phyloP scores from a whole-genome alignment of 129 eudicot species.

The Rutidosis leptorrhynchoides region DNA sequence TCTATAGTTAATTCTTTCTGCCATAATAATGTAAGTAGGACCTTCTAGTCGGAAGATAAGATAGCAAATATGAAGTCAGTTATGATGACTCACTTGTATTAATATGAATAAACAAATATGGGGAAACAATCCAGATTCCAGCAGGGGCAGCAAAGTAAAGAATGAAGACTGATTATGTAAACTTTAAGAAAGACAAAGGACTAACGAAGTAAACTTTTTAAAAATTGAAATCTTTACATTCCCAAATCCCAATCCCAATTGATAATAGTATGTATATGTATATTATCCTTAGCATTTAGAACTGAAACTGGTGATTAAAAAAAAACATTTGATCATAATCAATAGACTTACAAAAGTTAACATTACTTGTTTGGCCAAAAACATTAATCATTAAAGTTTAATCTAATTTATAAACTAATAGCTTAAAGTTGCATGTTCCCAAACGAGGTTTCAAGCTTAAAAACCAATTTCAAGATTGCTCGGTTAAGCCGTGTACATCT shows the following conservation, averaged over 20 bases:
- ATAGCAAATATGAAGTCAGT: background rate
- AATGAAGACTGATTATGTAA: background rate
- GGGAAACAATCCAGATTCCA: background rate
- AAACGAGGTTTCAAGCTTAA: too few species aligned
- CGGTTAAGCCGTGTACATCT: too few species aligned
- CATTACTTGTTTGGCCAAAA: background rate
- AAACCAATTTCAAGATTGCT: too few species aligned
- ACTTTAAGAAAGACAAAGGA: background rate
- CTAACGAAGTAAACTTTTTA: background rate
- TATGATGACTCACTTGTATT: conserved; percentile 1
- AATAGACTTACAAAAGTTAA: background rate
- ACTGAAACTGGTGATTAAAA: too few species aligned
- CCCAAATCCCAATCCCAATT: background rate
- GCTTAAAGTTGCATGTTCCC: background rate
- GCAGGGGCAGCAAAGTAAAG: background rate
- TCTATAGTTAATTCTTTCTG: conserved; percentile 18
- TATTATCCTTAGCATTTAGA: too few species aligned
- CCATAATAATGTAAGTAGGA: conserved; percentile 29
- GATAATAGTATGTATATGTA: background rate
- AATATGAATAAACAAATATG: background rate
- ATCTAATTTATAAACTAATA: background rate
- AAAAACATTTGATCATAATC: too few species aligned
- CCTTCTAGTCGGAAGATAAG: conserved; percentile 26
- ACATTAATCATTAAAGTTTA: too few species aligned
- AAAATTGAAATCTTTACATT: background rate